Percentiles rank a stretch among this genome's conserved stretches.
These are phyloP conservation scores for Macadamia integrifolia DNA, from an alignment of 164 flowering plant species.

Conservation along the genomic window DNA sequence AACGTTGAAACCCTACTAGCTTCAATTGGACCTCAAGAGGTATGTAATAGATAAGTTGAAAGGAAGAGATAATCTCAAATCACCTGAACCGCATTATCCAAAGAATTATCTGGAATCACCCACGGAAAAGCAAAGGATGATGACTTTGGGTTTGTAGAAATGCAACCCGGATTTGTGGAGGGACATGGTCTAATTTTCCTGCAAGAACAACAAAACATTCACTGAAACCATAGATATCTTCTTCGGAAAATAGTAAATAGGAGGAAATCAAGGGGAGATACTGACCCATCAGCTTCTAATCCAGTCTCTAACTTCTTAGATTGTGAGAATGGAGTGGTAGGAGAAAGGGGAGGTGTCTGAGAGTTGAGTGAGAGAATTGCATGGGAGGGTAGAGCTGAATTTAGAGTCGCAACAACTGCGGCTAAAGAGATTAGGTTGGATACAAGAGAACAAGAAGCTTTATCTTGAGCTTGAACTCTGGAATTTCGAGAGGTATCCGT, in stretches of 20 bases:
- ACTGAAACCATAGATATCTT: not conserved
- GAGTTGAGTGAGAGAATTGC: slow-evolving; percentile 76
- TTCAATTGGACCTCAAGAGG: not conserved
- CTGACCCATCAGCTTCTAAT: slow-evolving; percentile 33
- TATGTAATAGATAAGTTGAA: not conserved
- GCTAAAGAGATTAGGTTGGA: slow-evolving; percentile 53
- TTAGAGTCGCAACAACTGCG: slow-evolving; percentile 44
- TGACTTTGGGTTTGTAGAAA: slow-evolving; percentile 78
- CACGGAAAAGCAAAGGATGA: slow-evolving; percentile 74
- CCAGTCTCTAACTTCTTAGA: slow-evolving; percentile 69
- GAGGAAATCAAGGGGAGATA: not conserved
- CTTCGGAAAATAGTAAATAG: not conserved
- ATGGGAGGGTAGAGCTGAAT: slow-evolving; percentile 48
- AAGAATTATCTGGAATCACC: slow-evolving; percentile 50
- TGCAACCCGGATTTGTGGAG: slow-evolving; percentile 74
- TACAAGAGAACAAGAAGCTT: slow-evolving; percentile 6
- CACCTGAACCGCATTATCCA: slow-evolving; percentile 60
- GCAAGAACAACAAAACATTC: slow-evolving; percentile 16
- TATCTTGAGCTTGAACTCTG: slow-evolving; percentile 4
- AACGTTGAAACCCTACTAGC: not conserved
- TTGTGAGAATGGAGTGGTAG: slow-evolving; percentile 83
- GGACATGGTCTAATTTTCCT: slow-evolving; percentile 94
- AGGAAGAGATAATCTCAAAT: not conserved
- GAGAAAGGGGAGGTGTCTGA: slow-evolving; percentile 26
- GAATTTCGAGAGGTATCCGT: slow-evolving; percentile 11